Evolutionary conservation across 306 rosid genomes (phyloP).

Genomic region (Cicer judaicum): DNA sequence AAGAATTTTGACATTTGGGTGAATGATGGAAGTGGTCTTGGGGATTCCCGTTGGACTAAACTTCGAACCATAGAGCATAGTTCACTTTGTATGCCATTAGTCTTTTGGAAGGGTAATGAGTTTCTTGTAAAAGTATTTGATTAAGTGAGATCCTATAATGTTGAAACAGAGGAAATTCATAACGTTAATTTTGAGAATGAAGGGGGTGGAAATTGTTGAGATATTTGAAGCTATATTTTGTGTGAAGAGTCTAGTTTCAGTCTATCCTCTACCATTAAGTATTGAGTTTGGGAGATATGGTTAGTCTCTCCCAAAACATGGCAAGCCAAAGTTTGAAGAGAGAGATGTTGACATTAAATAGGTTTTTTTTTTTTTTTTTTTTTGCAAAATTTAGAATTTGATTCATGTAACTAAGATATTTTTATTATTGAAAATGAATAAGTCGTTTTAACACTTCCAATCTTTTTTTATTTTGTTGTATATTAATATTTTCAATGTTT

Average conservation of each 20-base stretch:
- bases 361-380: neutral
- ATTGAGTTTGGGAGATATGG: neutral
- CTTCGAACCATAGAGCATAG: neutral
- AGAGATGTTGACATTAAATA: no score
- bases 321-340: neutral
- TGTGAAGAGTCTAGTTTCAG: conserved; percentile 10
- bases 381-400: neutral
- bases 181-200: neutral
- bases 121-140: conserved; percentile 26
- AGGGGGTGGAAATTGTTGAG: neutral
- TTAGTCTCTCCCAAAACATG: neutral
- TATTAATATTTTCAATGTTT: no score
- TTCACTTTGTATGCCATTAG: neutral
- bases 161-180: neutral
- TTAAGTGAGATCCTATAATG: neutral
- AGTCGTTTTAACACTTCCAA: no score
- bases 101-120: neutral
- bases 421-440: neutral
- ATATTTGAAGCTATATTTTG: neutral
- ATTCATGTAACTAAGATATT: neutral
- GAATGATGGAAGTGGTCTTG: neutral
- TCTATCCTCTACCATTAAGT: neutral
- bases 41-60: conserved; percentile 4
- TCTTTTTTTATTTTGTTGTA: no score
- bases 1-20: conserved; percentile 10